Evolutionary conservation across 306 rosid species (phyloP), one percentile per base, ranked within the genome.

Genomic region (Prunus kanzakura): DNA sequence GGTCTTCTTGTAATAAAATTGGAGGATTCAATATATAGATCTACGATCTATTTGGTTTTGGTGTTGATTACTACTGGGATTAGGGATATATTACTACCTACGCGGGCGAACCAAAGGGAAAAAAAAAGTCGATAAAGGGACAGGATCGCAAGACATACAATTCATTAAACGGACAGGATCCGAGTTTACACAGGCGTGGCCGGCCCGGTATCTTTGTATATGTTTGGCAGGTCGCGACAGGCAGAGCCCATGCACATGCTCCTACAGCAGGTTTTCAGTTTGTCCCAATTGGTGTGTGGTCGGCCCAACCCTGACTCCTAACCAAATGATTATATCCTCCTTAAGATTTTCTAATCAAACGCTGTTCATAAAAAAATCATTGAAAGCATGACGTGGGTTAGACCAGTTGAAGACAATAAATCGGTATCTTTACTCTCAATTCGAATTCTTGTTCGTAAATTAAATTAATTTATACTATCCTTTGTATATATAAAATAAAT

Each of bases 211-310:
- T 73, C 64, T 19, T 47, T 23, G 22, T 2, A 32, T 7, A 15
- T 32, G 71, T 69, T 57, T 62, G 20, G 69, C 1, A 50, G 5
- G 35, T 50, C 18, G 49, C 65, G 79, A 64, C 82, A 78, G 18
- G 58, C 56, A 51, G 71, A 62, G 75, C 69, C 71, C 84, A 78
- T 67, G 73, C 83, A 84, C 81, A 71, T 78, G 80, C 50, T 22
- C 4, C 43, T 16, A 29, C 30, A 15, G 6, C 66, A 55, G 50
- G 77, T 55, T 74, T 63, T 76, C 32, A 32, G 67, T 75, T 57
- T 78, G 85, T 80, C 81, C 64, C 64, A 61, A 67, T 16, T 56
- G 14, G 14, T 38, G 8, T 47, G 1, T 19, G 29, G 35, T n/a
- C 57, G 66, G 69, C 52, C 68, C 69, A 3, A 10, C 15, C 11